Evolutionary conservation across 73 alveolate species (phyloP).

Genomic region (Blepharisma japonicum): DNA sequence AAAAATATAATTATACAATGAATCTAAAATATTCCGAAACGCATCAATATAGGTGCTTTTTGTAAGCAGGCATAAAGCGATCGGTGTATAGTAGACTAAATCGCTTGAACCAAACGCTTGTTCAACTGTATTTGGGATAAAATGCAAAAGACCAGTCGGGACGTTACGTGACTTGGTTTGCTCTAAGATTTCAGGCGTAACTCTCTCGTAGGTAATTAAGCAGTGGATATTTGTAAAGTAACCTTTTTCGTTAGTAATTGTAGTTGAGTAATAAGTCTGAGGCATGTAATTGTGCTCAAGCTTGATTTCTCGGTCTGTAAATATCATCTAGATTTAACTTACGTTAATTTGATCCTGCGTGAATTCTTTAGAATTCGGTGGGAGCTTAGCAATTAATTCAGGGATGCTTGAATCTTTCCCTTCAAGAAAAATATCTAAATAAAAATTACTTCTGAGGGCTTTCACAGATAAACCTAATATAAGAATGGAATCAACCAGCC

Average conservation of each 20-base stretch:
- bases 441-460: not conserved
- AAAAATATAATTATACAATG: not conserved
- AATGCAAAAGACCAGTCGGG: not conserved
- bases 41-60: conserved; percentile 15
- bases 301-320: not conserved
- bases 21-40: not conserved
- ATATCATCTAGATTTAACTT: not conserved
- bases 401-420: not conserved
- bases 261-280: conserved; percentile 15
- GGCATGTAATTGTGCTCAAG: not conserved
- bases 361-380: not conserved
- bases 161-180: not conserved
- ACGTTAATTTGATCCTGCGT: not conserved
- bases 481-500: not conserved
- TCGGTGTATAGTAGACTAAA: not conserved
- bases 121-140: not conserved
- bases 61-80: not conserved
- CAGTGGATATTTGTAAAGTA: conserved; percentile 7
- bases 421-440: conserved; percentile 17
- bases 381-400: conserved; percentile 3
- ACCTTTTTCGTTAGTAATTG: conserved; percentile 6
- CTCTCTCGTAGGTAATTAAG: not conserved
- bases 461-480: conserved; percentile 7
- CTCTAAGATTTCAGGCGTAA: not conserved
- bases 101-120: not conserved